Conservation (phyloP, 345 rosid species). For the Corchorus capsularis region DNA sequence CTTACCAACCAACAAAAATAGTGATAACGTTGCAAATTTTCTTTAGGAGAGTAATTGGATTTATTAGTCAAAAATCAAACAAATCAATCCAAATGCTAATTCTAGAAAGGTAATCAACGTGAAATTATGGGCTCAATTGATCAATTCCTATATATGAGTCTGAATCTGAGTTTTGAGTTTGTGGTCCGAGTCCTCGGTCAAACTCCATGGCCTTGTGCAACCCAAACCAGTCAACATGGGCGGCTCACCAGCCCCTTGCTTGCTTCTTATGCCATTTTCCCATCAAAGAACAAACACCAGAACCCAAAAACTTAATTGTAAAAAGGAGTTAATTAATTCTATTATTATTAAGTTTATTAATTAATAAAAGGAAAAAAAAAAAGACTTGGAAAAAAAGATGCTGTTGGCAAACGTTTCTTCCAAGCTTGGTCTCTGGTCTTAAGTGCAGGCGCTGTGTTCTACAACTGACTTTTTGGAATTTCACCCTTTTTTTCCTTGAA, state of each 20-base stretch:
- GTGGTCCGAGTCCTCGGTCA: conserved; percentile 19
- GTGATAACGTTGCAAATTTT: conserved; percentile 12
- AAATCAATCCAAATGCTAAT: neutral
- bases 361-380: neutral
- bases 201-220: neutral
- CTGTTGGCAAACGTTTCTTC: conserved; percentile 20
- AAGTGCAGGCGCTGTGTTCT: conserved; percentile 22
- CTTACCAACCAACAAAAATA: conserved; percentile 3
- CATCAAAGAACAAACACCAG: conserved; percentile 1
- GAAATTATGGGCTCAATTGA: neutral
- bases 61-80: conserved; percentile 6
- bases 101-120: neutral
- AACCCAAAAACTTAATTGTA: neutral
- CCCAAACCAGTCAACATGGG: conserved; percentile 35
- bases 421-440: conserved; percentile 17
- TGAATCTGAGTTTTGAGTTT: neutral
- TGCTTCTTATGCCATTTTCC: neutral
- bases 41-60: neutral
- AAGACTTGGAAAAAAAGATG: neutral
- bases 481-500: too few species aligned
- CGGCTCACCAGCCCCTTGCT: conserved; percentile 33
- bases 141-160: neutral
- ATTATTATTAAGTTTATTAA: neutral
- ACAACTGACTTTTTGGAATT: conserved; percentile 28
- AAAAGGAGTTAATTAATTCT: neutral